Conservation (phyloP, 164 flowering plant genomes). For the Vitis vinifera region ASM3070453v1 NC_081809.1:6494001-6494500, state of each 20-base stretch:
- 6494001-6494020: conserved; percentile 38
- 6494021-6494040: conserved; percentile 69
- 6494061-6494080: too few species aligned
- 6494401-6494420: background rate
- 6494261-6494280: conserved; percentile 33
- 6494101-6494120: too few species aligned
- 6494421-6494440: conserved; percentile 43
- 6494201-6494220: conserved; percentile 51
- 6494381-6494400: too few species aligned
- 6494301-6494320: conserved; percentile 55
- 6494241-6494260: conserved; percentile 44
- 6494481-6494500: conserved; percentile 62
- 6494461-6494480: conserved; percentile 49
- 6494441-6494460: conserved; percentile 65
- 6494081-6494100: too few species aligned
- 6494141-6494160: conserved; percentile 21
- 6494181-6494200: conserved; percentile 55
- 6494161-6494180: conserved; percentile 43
- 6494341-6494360: conserved; percentile 33
- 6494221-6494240: conserved; percentile 59
- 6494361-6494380: background rate
- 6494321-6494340: conserved; percentile 38
- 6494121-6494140: too few species aligned
- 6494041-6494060: background rate
- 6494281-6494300: conserved; percentile 43